Conservation (phyloP, 2,329 filamentous ascomycete species). For the Cephalotrichum gorgonifer region DNA sequence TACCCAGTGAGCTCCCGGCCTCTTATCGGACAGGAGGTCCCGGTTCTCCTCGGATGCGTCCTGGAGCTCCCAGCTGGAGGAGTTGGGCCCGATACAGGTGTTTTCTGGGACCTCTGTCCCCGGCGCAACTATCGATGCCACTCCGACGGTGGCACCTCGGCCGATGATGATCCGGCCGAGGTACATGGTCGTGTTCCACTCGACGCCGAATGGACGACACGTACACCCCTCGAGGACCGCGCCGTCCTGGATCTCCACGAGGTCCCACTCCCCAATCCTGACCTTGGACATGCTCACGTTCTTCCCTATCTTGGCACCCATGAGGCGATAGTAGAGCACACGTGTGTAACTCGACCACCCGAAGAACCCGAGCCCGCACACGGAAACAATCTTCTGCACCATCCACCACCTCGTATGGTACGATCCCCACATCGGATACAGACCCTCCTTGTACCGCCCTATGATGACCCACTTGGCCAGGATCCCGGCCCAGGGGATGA, state of each 20-base stretch:
- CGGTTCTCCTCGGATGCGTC: constrained; percentile 37
- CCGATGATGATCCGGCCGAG: constrained; percentile 40
- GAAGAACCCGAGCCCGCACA: constrained; percentile 38
- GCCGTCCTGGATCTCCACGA: constrained; percentile 41
- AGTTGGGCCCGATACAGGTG: constrained; percentile 44
- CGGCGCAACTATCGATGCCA: constrained; percentile 37
- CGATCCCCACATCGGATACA: constrained; percentile 48
- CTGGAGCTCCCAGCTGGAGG: constrained; percentile 43
- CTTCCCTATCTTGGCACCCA: constrained; percentile 42
- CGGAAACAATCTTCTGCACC: constrained; percentile 38
- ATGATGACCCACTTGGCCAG: constrained; percentile 43
- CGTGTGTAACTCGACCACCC: constrained; percentile 24
- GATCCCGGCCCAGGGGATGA: constrained; percentile 37
- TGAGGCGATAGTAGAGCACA: constrained; percentile 35
- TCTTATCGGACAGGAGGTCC: constrained; percentile 25
- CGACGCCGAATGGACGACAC: constrained; percentile 41
- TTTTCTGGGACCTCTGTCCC: constrained; percentile 35
- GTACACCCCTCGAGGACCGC: constrained; percentile 35
- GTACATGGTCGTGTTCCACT: constrained; percentile 48
- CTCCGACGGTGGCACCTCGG: constrained; percentile 32
- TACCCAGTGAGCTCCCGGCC: constrained; percentile 32
- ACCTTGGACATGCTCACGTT: constrained; percentile 35
- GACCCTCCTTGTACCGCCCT: constrained; percentile 38
- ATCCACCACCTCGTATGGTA: constrained; percentile 52
- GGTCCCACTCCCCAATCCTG: constrained; percentile 43